Evolutionary conservation across 1,284 basidiomycete genomes (phyloP), one percentile per base, ranked within the genome.

Genomic region (Moesziomyces antarcticus): DNA sequence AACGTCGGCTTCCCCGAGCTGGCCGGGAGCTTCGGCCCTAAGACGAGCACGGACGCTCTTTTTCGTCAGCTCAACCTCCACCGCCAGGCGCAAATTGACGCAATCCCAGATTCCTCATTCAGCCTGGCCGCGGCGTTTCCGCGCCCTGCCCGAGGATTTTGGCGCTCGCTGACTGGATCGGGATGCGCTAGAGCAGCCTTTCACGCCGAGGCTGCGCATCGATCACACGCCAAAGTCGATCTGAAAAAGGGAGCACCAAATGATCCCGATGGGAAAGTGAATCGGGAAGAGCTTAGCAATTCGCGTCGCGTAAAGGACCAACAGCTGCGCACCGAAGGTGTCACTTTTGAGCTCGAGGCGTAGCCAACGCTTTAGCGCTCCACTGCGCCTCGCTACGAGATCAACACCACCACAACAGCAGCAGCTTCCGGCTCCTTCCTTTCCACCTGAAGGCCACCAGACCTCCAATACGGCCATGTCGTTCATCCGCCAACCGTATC

Each of bases 61-160:
- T 43, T 47, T 41, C 35, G 45, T 42, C 20, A 30, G 22, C 35
- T 40, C 18, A 59, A 59, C 56, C 56, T 59, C 49, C 56, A 59
- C 56, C 37, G 25, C 43, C 10, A 13, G 9, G 20, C 10, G 43
- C 22, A 21, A 11, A 40, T 40, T 40, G 37, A 16, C 16, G 14
- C 37, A 40, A 40, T 40, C n/a, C 16, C 13, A 1, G 14, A 40
- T 18, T n/a, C 16, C 16, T 16, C 37, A 18, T 18, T 3, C 16
- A 18, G 16, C 16, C 14, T 6, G 37, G 16, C 37, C 37, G 37
- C 37, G 37, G 37, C 37, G 37, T 40, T 40, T 40, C 37, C 37
- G 37, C 37, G 30, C 13, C n/a, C n/a, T 33, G 30, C 30, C 30
- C 30, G 30, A 33, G 10, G 30, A 33, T 13, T 3, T 33, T 13